Evolutionary conservation across 352 stramenopile species (phyloP), one percentile per base, ranked within the genome.

Genomic region (Phytophthora lateralis): DNA sequence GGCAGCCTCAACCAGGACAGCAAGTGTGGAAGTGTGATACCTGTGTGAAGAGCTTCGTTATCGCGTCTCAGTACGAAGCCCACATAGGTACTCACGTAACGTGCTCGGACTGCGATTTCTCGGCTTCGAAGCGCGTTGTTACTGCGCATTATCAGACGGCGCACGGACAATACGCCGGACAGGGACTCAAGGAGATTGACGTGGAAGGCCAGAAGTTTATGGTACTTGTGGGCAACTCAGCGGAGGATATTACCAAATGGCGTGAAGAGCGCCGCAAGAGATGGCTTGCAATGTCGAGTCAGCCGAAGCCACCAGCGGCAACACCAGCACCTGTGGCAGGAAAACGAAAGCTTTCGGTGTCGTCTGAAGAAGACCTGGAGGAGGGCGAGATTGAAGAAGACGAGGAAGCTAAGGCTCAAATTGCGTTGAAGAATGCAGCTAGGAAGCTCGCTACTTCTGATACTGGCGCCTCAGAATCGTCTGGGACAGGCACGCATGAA

Each of bases 151-250:
- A 77, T 48, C 76, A 92, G 66, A 90, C 77, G 0, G 69, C 64
- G 0, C 85, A 95, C 55, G 84, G 85, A 9, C 78, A 91, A 39
- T 93, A 82, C 45, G 69, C 60, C 12, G 85, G 85, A 2, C 60
- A 88, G 38, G 85, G 85, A 8, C 67, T 93, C 9, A 93, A 95
- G 53, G 82, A 92, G 35, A 90, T 95, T 27, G 85, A 92, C 10
- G 71, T 95, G 48, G 85, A 95, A 67, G 85, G 83, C n/a, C 85
- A 95, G 43, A 93, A 89, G 60, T 95, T 95, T 55, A 85, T 82
- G 66, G 85, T 95, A n/a, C 55, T 95, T 10, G 76, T 95, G 17
- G 85, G 85, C 14, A 88, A 95, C 32, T 93, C 83, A 18, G 78
- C 78, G 0, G 80, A 93, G 49, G 85, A 95, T 46, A 95, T 95